A percentile compares a stretch with the other conserved stretches of the same genome.
These are phyloP conservation scores for Vitis riparia DNA, from an alignment of 164 flowering plant genomes.

Conservation along the genomic window DNA sequence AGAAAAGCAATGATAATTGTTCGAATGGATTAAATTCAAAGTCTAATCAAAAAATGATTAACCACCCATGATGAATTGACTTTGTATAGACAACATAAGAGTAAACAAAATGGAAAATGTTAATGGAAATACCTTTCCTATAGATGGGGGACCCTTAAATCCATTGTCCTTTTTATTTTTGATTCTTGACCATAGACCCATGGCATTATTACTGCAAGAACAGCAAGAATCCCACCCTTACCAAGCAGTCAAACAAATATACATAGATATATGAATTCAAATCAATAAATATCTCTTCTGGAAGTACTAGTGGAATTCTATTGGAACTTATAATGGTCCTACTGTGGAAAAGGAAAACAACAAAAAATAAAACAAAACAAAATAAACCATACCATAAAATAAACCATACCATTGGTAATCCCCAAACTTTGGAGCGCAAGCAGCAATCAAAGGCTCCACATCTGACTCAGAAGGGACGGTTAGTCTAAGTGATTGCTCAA, in stretches of 20 bases:
- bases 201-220: slow-evolving; percentile 82
- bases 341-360: neutral
- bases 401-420: slow-evolving; percentile 84
- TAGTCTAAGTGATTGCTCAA: slow-evolving; percentile 53
- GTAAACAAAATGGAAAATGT: neutral
- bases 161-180: slow-evolving; percentile 49
- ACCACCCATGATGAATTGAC: neutral
- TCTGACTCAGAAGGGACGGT: slow-evolving; percentile 59
- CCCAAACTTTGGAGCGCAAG: slow-evolving; percentile 66
- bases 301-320: no score
- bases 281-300: neutral
- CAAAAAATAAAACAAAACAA: neutral
- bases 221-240: neutral
- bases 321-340: no score
- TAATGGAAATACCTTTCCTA: slow-evolving; percentile 70
- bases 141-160: slow-evolving; percentile 60
- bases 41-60: neutral
- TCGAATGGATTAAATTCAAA: neutral
- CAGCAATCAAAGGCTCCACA: slow-evolving; percentile 63
- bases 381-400: slow-evolving; percentile 46
- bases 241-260: neutral
- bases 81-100: neutral
- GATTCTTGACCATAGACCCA: slow-evolving; percentile 75
- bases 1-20: neutral
- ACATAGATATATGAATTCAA: neutral